Percentiles rank a stretch among this genome's conserved stretches.
Evolutionary conservation across 78 protist genomes (phyloP).

Genomic region (Blattamonas nauphoetae): DNA sequence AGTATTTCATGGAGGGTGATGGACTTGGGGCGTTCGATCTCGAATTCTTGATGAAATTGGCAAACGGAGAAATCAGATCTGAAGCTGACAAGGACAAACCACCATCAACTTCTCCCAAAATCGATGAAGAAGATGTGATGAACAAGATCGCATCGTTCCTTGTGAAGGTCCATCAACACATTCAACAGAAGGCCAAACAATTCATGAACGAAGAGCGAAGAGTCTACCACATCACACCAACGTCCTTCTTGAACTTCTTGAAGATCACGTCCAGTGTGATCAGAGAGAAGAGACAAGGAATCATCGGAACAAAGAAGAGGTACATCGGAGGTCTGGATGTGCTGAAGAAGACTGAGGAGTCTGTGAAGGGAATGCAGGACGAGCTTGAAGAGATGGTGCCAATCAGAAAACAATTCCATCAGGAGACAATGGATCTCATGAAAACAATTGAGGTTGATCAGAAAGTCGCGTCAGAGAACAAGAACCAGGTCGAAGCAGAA

Average conservation of each 20-base stretch:
- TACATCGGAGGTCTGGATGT: constrained; percentile 52
- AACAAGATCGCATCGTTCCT: not conserved
- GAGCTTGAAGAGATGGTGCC: constrained; percentile 51
- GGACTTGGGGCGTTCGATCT: not conserved
- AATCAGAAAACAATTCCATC: not conserved
- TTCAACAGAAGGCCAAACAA: not conserved
- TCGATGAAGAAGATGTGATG: not conserved
- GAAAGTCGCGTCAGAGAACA: not conserved
- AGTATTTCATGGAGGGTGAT: not conserved
- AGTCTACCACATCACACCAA: constrained; percentile 45
- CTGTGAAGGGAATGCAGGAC: constrained; percentile 46
- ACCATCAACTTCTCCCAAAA: not conserved
- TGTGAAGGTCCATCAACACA: constrained; percentile 36
- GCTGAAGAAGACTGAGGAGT: constrained; percentile 38
- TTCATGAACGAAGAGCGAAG: constrained; percentile 22
- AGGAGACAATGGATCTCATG: constrained; percentile 40
- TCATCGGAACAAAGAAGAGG: not conserved
- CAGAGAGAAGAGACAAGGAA: not conserved
- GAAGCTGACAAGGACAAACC: not conserved
- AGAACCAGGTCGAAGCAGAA: constrained; percentile 8
- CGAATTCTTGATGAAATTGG: not conserved
- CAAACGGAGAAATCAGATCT: too few species aligned
- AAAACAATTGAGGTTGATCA: constrained; percentile 29
- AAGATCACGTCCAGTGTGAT: constrained; percentile 37
- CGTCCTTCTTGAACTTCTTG: constrained; percentile 48